phyloP scores from a whole-genome alignment of 192 early-diverging fungal species.

The Helicostylum pulchrum region DNA sequence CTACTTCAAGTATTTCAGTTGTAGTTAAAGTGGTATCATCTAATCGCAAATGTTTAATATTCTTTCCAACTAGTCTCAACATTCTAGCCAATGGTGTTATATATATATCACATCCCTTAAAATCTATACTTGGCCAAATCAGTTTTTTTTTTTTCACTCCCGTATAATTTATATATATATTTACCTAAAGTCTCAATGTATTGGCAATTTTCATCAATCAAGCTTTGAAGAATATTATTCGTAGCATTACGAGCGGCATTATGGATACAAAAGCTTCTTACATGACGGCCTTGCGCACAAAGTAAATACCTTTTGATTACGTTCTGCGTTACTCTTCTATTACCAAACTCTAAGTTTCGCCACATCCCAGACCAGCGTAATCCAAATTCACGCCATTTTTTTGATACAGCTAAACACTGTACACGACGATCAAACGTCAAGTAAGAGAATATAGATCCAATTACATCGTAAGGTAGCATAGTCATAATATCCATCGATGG shows the following conservation, averaged over 20 bases:
- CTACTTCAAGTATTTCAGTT: background rate
- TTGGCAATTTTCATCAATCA: conserved; percentile 5
- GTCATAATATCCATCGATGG: conserved; percentile 6
- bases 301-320: conserved; percentile 1
- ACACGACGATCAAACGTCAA: conserved; percentile 6
- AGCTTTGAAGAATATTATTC: background rate
- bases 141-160: background rate
- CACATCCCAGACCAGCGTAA: conserved; percentile 18
- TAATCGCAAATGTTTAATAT: conserved; percentile 2
- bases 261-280: background rate
- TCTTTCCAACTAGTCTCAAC: conserved; percentile 9
- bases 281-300: conserved; percentile 10
- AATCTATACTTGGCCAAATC: background rate
- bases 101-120: conserved; percentile 2
- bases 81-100: background rate
- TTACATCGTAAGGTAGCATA: conserved; percentile 11
- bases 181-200: conserved; percentile 15
- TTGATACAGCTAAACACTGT: conserved; percentile 5
- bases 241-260: background rate
- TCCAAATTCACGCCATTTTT: conserved; percentile 12
- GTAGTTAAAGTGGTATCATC: background rate
- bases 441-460: conserved; percentile 1
- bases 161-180: background rate
- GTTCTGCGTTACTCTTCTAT: background rate
- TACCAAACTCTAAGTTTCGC: conserved; percentile 11